Percentiles rank a stretch among this genome's conserved stretches.
Evolutionary conservation across 73 alveolate species (phyloP).

Genomic region (Tetrahymena thermophila): DNA sequence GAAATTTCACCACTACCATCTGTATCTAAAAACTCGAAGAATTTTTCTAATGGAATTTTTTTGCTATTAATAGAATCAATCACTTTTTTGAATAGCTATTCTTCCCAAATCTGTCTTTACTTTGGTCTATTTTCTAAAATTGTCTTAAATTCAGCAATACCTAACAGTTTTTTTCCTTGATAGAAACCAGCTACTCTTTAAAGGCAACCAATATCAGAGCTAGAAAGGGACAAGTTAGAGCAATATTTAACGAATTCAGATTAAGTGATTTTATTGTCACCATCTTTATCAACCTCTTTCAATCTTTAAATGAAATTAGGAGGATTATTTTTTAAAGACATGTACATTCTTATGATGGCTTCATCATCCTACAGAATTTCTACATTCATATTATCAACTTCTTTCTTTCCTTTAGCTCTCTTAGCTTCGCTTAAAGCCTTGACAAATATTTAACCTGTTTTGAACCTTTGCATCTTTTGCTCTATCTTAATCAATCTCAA

Average conservation of each 20-base stretch:
- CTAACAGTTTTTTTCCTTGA: not conserved
- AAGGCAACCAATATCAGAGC: conserved; percentile 13
- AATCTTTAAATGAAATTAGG: conserved; percentile 27
- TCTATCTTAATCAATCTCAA: not conserved
- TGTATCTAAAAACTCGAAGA: conserved; percentile 20
- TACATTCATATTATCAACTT: not conserved
- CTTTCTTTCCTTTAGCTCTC: not conserved
- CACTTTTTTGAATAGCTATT: conserved; percentile 10
- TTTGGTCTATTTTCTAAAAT: conserved; percentile 23
- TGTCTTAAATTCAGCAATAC: conserved; percentile 21
- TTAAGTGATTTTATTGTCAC: conserved; percentile 21
- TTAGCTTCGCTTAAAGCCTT: conserved; percentile 6
- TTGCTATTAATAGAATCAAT: conserved; percentile 28
- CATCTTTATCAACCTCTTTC: conserved; percentile 24
- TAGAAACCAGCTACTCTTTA: conserved; percentile 20
- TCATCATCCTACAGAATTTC: conserved; percentile 36
- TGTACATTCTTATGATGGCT: conserved; percentile 14
- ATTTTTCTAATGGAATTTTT: conserved; percentile 8
- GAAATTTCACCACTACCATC: conserved; percentile 29
- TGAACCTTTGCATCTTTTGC: conserved; percentile 10
- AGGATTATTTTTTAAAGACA: conserved; percentile 29
- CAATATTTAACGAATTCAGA: conserved; percentile 9
- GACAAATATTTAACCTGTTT: conserved; percentile 45
- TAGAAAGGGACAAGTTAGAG: not conserved
- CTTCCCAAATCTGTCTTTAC: conserved; percentile 19